Evolutionary conservation across 352 stramenopile species (phyloP).

Genomic region (Globisporangium sylvaticum): DNA sequence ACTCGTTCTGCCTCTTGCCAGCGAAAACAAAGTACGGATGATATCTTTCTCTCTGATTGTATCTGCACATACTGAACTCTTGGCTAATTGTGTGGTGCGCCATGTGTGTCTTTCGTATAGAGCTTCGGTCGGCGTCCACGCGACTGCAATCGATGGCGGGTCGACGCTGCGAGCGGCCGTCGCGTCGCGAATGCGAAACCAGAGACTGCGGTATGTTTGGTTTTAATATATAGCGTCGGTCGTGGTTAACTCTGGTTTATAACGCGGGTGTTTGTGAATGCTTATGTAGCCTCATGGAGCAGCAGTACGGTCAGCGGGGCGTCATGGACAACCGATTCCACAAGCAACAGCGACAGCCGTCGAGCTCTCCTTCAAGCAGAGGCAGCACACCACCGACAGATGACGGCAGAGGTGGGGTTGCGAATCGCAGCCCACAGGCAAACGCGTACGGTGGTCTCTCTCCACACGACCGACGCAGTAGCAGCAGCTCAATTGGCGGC

Average conservation of each 20-base stretch:
- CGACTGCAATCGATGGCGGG: conserved; percentile 65
- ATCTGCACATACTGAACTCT: not conserved
- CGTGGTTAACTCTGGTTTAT: too few relatives aligned
- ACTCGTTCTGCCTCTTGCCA: conserved; percentile 82
- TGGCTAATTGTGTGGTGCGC: not conserved
- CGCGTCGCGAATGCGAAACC: conserved; percentile 80
- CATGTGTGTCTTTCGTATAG: conserved; percentile 15
- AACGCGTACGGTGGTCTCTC: not conserved
- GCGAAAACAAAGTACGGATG: conserved; percentile 32
- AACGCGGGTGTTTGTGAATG: not conserved
- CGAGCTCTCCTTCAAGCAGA: conserved; percentile 3
- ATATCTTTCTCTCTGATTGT: not conserved
- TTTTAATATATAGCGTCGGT: not conserved
- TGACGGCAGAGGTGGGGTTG: not conserved
- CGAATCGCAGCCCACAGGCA: not conserved
- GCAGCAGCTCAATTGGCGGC: not conserved
- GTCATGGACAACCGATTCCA: conserved; percentile 30
- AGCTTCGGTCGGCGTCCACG: conserved; percentile 47
- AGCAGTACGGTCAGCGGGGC: conserved; percentile 54
- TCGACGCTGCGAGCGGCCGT: conserved; percentile 75
- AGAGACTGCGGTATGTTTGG: conserved; percentile 46
- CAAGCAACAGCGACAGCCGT: conserved; percentile 22
- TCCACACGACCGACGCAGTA: conserved; percentile 1
- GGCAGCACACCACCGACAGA: not conserved
- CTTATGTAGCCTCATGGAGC: conserved; percentile 64